Evolutionary conservation across 2,329 filamentous ascomycete genomes (phyloP), one percentile per base, ranked within the genome.

Genomic region (Colletotrichum brevisporum): DNA sequence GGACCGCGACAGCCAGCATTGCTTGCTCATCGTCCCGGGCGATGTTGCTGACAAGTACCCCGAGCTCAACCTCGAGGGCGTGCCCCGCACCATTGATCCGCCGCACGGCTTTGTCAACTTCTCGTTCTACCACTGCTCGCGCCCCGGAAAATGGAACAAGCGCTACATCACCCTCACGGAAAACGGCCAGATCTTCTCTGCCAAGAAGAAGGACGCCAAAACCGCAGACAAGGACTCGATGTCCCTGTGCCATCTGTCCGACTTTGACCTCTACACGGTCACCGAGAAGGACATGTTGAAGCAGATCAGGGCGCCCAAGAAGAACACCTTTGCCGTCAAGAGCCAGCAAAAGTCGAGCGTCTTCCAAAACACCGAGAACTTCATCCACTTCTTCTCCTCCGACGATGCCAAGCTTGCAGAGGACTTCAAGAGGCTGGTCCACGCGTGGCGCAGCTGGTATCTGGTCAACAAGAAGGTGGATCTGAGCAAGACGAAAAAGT

Each of bases 371-470:
- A 92, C 91, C 3, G 90, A 93, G 59, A 95, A 95, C 73, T 98
- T 94, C 76, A 92, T 97, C 3, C 95, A 98, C 76, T 97, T 95
- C 80, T 97, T 98, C 81, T 91, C 90, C 67, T 94, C 92, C 2
- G 93, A 94, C 52, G 93, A 98, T 74, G 82, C 86, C 5, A 78
- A 83, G 1, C 79, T 90, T 1, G 93, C 93, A 0, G 85, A 87
- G n/a, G 82, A 83, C 15, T 97, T 95, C 81, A 90, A 92, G 75
- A 84, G 87, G 16, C 86, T 87, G 26, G 86, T 97, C 1, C 94
- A 97, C 71, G 83, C 82, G 47, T 98, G 95, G 95, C 89, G 95
- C 67, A 97, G 93, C 78, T 97, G 94, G 94, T 97, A 97, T 76
- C 82, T 98, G 8, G 92, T 94, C 51, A 91, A 93, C 73, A 90